These are phyloP conservation scores for Fusarium mexicanum DNA, from an alignment of 2,329 filamentous ascomycete genomes.

Conservation along the genomic window DNA sequence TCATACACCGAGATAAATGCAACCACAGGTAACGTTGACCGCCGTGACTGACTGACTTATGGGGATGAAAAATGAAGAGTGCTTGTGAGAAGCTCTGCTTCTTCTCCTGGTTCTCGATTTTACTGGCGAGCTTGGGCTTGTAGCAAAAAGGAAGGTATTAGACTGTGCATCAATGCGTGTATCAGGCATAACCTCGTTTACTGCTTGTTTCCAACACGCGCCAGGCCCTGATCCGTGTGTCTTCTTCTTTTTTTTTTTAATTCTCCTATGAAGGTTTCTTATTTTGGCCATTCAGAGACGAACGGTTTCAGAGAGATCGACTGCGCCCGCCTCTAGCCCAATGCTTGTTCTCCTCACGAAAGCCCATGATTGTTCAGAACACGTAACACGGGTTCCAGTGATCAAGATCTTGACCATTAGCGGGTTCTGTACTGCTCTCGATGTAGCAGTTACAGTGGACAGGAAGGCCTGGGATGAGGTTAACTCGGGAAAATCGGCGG, in stretches of 20 bases:
- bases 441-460: neutral
- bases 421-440: neutral
- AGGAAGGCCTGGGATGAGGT: conserved; percentile 10
- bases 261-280: neutral
- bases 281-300: conserved; percentile 12
- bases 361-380: neutral
- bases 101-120: neutral
- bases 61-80: conserved; percentile 1
- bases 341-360: conserved; percentile 4
- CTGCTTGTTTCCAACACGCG: conserved; percentile 8
- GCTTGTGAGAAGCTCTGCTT: neutral
- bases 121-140: conserved; percentile 29
- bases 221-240: conserved; percentile 30
- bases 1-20: neutral
- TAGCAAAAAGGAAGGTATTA: conserved; percentile 1
- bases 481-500: conserved; percentile 43
- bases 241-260: neutral
- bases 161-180: conserved; percentile 26
- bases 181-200: conserved; percentile 12
- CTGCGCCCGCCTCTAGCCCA: conserved; percentile 8
- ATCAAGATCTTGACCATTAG: neutral
- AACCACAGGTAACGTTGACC: conserved; percentile 9
- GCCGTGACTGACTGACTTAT: conserved; percentile 1
- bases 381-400: conserved; percentile 21
- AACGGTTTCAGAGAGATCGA: conserved; percentile 27